Evolutionary conservation across 768 basidiomycete species (phyloP).

Genomic region (Mycena maculata): DNA sequence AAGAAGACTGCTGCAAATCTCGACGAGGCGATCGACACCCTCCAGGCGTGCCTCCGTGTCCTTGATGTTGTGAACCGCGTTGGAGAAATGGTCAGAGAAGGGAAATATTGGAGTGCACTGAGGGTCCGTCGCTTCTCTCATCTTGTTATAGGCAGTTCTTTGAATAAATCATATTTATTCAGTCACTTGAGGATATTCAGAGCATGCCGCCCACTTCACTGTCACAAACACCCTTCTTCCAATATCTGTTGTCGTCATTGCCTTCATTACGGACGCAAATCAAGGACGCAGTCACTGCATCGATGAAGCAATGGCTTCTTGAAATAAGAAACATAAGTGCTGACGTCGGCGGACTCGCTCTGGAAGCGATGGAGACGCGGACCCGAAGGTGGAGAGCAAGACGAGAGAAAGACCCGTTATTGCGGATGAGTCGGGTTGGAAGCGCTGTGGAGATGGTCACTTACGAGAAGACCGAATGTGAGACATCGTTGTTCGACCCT

Average conservation of each 20-base stretch:
- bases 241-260: conserved; percentile 89
- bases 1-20: conserved; percentile 94
- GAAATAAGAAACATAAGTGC: conserved; percentile 92
- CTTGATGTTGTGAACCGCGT: conserved; percentile 94
- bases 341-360: conserved; percentile 85
- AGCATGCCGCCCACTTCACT: conserved; percentile 89
- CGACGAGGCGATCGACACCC: conserved; percentile 95
- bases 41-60: conserved; percentile 92
- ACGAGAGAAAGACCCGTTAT: conserved; percentile 85
- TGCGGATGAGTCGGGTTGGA: conserved; percentile 82
- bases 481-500: conserved; percentile 46
- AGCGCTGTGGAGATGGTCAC: conserved; percentile 93
- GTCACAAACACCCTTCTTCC: conserved; percentile 93
- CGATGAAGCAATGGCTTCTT: conserved; percentile 96
- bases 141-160: conserved; percentile 44
- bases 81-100: conserved; percentile 91
- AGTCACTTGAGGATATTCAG: conserved; percentile 97
- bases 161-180: conserved; percentile 47
- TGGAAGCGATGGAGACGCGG: conserved; percentile 90
- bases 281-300: conserved; percentile 93
- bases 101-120: conserved; percentile 96
- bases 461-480: conserved; percentile 95
- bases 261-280: conserved; percentile 91
- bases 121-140: conserved; percentile 71
- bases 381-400: conserved; percentile 85